Evolutionary conservation across 495 filamentous ascomycete species (phyloP).

Genomic region (Pyronema domesticum): DNA sequence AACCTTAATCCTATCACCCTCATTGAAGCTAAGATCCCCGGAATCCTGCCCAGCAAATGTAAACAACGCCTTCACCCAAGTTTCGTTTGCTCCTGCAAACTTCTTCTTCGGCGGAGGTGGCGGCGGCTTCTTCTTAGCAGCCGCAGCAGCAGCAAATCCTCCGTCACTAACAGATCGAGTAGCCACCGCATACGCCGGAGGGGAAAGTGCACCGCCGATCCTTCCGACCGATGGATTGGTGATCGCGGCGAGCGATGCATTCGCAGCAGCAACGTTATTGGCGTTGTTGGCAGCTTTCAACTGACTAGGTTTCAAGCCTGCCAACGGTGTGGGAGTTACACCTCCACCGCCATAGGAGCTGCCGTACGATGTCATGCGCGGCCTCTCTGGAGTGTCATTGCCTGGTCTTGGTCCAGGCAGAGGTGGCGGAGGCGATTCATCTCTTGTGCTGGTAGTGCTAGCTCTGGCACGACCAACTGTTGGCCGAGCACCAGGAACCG

Average conservation of each 20-base stretch:
- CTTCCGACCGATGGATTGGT: not conserved
- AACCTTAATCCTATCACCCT: conserved; percentile 73
- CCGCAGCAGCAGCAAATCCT: conserved; percentile 19
- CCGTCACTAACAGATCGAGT: not conserved
- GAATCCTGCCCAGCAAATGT: conserved; percentile 52
- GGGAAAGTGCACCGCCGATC: not conserved
- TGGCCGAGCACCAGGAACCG: conserved; percentile 4
- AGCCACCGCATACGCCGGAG: not conserved
- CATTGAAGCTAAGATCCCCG: conserved; percentile 64
- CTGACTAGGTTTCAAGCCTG: not conserved
- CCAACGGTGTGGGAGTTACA: conserved; percentile 3
- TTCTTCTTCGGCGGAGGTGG: conserved; percentile 46
- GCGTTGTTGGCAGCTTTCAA: not conserved
- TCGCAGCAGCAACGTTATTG: not conserved
- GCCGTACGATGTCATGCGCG: not conserved
- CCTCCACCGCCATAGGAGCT: not conserved
- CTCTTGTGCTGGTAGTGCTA: conserved; percentile 4
- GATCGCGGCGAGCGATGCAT: not conserved
- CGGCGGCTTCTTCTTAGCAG: conserved; percentile 49
- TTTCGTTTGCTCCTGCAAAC: conserved; percentile 28
- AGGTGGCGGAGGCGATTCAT: conserved; percentile 22
- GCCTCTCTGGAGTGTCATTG: not conserved
- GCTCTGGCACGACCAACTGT: conserved; percentile 6
- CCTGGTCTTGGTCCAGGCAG: conserved; percentile 20
- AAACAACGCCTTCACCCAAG: conserved; percentile 67